Base-by-base conservation (phyloP, 2,329 filamentous ascomycete genomes). In the Aspergillus quadrilineatus region DNA sequence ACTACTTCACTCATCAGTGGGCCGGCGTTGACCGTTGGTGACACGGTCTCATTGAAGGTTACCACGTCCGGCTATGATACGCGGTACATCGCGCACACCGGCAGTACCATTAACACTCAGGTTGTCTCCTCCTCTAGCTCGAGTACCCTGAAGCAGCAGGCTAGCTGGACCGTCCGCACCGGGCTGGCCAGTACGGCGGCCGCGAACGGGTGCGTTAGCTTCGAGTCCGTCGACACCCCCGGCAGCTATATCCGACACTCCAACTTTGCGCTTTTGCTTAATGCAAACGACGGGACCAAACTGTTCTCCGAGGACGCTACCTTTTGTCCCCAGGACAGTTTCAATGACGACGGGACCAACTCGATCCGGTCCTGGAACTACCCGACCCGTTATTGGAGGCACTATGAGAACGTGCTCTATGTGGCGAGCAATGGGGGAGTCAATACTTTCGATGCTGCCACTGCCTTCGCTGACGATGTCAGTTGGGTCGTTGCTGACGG, bases 231-330 rank as follows among this genome's bases (percentile, higher is more conserved):
- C 9, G 83, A 86, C 58, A 79, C 79, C 0, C 73, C 84, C 1
- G 84, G 84, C 3, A 83, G 79, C 71, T 88, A 77, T 66, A 74
- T 87, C 4, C 76, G 84, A 0, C 84, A 87, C 72, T 75, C 68
- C 59, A 65, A 80, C 69, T 87, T 85, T 50, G 75, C 22, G 29
- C 79, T 87, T 0, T 46, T 68, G 34, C 61, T 87, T 45, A 69
- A 74, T 42, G 75, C 78, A 55, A 79, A 80, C 60, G 85, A 87
- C 59, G 78, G 78, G 53, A 75, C 74, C 54, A 85, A 86, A 74
- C 70, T 74, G 50, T 85, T 87, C 70, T 37, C 71, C 4, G 84
- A 87, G 62, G 85, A 87, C 47, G 83, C 85, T 6, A 87, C 85
- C 0, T 87, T 87, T 70, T 87, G 85, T 65, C 75, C 82, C 0